Percentiles rank a stretch among this genome's conserved stretches.
Evolutionary conservation across 140 eudicot species (phyloP).

Genomic region (Stevia rebaudiana): DNA sequence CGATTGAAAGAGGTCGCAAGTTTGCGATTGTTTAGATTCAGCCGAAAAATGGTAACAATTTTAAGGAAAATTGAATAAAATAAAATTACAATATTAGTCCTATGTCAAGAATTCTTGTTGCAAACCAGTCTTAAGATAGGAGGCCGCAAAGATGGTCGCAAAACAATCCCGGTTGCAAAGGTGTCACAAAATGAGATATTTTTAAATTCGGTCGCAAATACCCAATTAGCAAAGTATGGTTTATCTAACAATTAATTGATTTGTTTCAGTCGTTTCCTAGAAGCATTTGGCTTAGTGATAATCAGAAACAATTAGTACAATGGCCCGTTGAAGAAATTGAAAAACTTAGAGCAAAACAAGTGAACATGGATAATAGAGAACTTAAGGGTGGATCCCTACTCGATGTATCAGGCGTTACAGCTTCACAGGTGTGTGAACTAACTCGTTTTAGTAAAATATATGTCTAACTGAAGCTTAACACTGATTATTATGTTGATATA

Average conservation of each 20-base stretch:
- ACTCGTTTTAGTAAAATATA: neutral
- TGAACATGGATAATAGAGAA: slow-evolving; percentile 24
- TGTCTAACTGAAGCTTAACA: neutral
- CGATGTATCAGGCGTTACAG: slow-evolving; percentile 45
- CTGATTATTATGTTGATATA: neutral
- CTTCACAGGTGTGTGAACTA: slow-evolving; percentile 49
- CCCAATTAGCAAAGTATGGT: neutral
- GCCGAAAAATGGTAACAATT: too few relatives aligned
- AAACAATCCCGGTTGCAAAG: too few relatives aligned
- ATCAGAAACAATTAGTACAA: slow-evolving; percentile 55
- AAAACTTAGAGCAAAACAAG: slow-evolving; percentile 34
- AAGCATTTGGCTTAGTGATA: slow-evolving; percentile 44
- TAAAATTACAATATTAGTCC: too few relatives aligned
- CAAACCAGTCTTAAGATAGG: too few relatives aligned
- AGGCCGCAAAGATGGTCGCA: too few relatives aligned
- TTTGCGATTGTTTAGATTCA: too few relatives aligned
- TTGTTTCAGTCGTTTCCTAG: slow-evolving; percentile 66
- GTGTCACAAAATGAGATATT: too few relatives aligned
- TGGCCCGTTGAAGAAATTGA: slow-evolving; percentile 75
- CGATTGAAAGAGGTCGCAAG: too few relatives aligned
- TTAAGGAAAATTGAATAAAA: too few relatives aligned
- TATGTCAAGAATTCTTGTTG: too few relatives aligned
- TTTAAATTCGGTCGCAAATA: too few relatives aligned
- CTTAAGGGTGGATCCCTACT: slow-evolving; percentile 31
- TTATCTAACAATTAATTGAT: neutral